A percentile compares a stretch with the other conserved stretches of the same genome.
These are phyloP conservation scores for Penicillium pulvis DNA, from an alignment of 495 filamentous ascomycete species.

Conservation along the genomic window DNA sequence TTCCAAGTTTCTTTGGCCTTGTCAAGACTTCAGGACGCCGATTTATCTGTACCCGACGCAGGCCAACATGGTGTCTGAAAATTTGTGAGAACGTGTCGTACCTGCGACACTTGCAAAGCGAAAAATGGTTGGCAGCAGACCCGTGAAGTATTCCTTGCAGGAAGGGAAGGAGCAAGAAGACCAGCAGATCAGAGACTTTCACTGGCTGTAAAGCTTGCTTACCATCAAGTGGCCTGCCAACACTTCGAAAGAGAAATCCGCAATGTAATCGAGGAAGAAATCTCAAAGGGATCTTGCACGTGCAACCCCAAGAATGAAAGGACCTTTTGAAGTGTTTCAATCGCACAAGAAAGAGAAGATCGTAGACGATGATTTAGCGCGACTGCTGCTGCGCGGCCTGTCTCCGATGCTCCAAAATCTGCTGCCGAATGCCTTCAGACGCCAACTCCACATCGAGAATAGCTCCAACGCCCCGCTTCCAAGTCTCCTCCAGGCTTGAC, in stretches of 20 bases:
- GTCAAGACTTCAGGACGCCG: neutral
- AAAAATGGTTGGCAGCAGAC: neutral
- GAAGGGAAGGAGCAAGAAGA: neutral
- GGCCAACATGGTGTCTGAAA: neutral
- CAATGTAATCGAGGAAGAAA: neutral
- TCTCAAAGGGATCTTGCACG: neutral
- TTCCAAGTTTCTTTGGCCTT: neutral
- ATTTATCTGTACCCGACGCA: neutral
- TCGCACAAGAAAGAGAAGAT: neutral
- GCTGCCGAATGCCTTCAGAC: conserved; percentile 65
- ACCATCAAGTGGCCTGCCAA: neutral
- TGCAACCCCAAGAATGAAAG: neutral
- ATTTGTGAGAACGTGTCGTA: neutral
- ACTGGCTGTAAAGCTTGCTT: neutral
- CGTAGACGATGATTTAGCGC: conserved; percentile 17
- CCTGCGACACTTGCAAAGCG: neutral
- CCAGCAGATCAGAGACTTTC: neutral
- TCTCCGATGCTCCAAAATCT: conserved; percentile 59
- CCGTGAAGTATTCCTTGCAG: neutral
- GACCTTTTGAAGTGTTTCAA: neutral
- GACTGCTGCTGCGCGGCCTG: conserved; percentile 40
- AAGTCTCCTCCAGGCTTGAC: conserved; percentile 66
- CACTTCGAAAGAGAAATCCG: neutral
- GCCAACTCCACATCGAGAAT: conserved; percentile 77
- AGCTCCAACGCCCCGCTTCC: conserved; percentile 69